These are phyloP conservation scores for Theileria sp. DNA, from an alignment of 169 alveolate genomes.

Conservation along the genomic window DNA sequence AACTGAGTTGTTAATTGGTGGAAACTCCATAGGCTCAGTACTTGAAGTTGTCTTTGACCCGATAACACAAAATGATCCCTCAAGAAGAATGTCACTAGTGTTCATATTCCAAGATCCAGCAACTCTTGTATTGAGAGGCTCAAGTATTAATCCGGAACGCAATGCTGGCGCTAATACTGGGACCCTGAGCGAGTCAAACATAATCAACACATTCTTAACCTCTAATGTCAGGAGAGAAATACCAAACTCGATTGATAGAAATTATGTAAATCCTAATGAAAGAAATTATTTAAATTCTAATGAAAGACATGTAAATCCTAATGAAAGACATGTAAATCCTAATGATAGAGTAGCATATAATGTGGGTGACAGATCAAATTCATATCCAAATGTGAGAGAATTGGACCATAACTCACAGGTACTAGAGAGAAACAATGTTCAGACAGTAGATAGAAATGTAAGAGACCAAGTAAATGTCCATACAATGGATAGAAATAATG, in stretches of 20 bases:
- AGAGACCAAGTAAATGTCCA: too few species aligned
- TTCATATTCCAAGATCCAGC: conserved; percentile 80
- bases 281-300: too few species aligned
- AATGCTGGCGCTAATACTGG: not conserved
- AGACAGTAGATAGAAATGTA: too few species aligned
- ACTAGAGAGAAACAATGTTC: too few species aligned
- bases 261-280: too few species aligned
- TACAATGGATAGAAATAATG: too few species aligned
- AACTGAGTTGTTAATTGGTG: conserved; percentile 86
- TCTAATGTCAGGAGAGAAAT: conserved; percentile 8
- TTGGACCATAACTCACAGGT: too few species aligned
- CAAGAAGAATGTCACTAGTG: conserved; percentile 83
- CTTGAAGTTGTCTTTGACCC: conserved; percentile 86
- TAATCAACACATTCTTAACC: conserved; percentile 3
- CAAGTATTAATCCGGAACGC: not conserved
- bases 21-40: conserved; percentile 88
- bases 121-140: conserved; percentile 46
- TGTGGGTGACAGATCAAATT: not conserved
- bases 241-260: not conserved
- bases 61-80: conserved; percentile 80
- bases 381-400: not conserved
- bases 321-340: too few species aligned
- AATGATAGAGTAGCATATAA: too few species aligned
- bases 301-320: too few species aligned
- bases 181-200: not conserved